Conservation (phyloP, 805 yeast species). For the Lipomyces yamanashiensis region DNA sequence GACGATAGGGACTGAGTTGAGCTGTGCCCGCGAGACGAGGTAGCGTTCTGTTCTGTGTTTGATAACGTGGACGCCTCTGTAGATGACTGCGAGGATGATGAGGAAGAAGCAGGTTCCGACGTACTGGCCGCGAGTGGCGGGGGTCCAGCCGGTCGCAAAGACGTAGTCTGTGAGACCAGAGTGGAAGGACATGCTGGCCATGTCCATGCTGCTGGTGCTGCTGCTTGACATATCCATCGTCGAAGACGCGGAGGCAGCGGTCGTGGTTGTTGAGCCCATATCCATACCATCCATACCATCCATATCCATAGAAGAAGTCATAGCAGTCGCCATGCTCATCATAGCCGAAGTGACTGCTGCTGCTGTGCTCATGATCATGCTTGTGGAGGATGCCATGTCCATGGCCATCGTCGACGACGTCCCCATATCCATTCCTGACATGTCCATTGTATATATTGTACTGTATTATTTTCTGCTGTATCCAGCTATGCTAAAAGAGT, state of each 20-base stretch:
- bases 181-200: slow-evolving; percentile 39
- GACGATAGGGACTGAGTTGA: neutral
- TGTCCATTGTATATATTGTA: neutral
- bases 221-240: slow-evolving; percentile 21
- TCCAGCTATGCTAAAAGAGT: neutral
- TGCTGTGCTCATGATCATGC: neutral
- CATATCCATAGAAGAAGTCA: slow-evolving; percentile 14
- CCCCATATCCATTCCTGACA: slow-evolving; percentile 24
- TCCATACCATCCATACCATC: no score
- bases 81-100: slow-evolving; percentile 39
- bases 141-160: slow-evolving; percentile 40
- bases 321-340: slow-evolving; percentile 2
- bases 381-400: no score
- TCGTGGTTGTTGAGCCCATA: slow-evolving; percentile 16
- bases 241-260: slow-evolving; percentile 19
- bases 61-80: slow-evolving; percentile 33
- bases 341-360: slow-evolving; percentile 1
- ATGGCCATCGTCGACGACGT: slow-evolving; percentile 1
- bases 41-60: slow-evolving; percentile 31
- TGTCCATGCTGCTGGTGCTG: slow-evolving; percentile 16
- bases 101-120: slow-evolving; percentile 43
- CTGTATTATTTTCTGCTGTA: neutral
- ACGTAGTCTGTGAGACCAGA: slow-evolving; percentile 35
- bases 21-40: slow-evolving; percentile 15
- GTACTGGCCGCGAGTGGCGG: slow-evolving; percentile 39